Percentiles rank a stretch among this genome's conserved stretches.
Evolutionary conservation across 2,329 filamentous ascomycete genomes (phyloP).

Genomic region (Penicillium sp.): DNA sequence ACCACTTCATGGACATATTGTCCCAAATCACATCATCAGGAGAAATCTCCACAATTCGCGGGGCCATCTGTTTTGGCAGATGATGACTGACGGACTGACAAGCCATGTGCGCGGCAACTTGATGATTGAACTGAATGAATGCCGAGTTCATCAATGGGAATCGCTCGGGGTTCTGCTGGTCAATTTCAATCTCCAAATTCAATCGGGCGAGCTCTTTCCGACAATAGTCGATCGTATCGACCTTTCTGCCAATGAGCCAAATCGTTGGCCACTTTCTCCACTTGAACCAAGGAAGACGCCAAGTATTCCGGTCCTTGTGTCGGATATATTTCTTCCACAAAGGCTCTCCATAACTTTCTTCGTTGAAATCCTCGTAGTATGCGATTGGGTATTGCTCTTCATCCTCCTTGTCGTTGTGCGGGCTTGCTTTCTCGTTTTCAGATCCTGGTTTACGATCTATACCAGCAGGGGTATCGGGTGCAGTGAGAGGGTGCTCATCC

Average conservation of each 20-base stretch:
- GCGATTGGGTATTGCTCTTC: slow-evolving; percentile 60
- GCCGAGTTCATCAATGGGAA: slow-evolving; percentile 94
- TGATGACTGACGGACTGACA: slow-evolving; percentile 92
- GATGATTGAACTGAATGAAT: slow-evolving; percentile 98
- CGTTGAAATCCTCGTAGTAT: slow-evolving; percentile 62
- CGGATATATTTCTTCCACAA: slow-evolving; percentile 82
- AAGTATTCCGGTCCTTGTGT: slow-evolving; percentile 79
- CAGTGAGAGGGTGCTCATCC: slow-evolving; percentile 41
- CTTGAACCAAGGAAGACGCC: slow-evolving; percentile 67
- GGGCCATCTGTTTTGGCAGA: slow-evolving; percentile 88
- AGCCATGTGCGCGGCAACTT: slow-evolving; percentile 97
- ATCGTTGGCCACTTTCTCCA: slow-evolving; percentile 72
- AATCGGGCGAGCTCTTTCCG: slow-evolving; percentile 81
- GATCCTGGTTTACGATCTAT: slow-evolving; percentile 6
- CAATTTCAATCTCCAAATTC: slow-evolving; percentile 87
- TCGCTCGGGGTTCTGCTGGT: slow-evolving; percentile 80
- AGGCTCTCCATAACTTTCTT: slow-evolving; percentile 64
- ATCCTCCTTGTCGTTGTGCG: slow-evolving; percentile 26
- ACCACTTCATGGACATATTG: slow-evolving; percentile 95
- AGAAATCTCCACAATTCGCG: slow-evolving; percentile 87
- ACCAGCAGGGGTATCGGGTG: slow-evolving; percentile 27
- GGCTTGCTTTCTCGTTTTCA: slow-evolving; percentile 12
- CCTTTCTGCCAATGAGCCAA: slow-evolving; percentile 82
- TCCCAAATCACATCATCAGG: slow-evolving; percentile 94
- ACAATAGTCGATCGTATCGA: slow-evolving; percentile 92